Evolutionary conservation across 805 yeast species (phyloP), one percentile per base, ranked within the genome.

Genomic region (Wickerhamiella shivajii): DNA sequence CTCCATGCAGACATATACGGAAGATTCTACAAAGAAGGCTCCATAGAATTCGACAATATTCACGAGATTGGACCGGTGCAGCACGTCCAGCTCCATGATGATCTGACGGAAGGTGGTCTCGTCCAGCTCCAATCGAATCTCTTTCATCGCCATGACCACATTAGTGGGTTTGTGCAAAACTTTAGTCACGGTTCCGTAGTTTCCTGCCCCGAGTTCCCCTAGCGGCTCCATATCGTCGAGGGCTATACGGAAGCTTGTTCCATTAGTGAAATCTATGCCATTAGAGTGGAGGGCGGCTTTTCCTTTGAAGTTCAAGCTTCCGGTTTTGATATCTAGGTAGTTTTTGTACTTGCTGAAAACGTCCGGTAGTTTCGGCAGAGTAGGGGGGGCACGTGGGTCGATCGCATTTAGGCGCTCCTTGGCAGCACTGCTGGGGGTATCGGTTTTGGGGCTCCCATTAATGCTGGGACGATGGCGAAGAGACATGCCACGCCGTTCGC

Each of bases 1-100:
- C 58, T 87, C 98, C 69, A 87, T 87, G 59, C 97, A 90, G 81
- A 87, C 83, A 58, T 85, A 90, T 18, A 87, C 98, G 1, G 96
- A 94, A 29, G 96, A 95, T 57, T 90, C 98, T 20, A 83, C 83
- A 51, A 87, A 90, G 51, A 87, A 87, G 1, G 98, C 98, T 27
- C 98, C 98, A 51, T 80, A 90, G 48, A 90, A 90, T 48, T 87
- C 96, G 25, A 90, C 95, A 51, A 90, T 85, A 53, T 72, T 81
- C 2, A 90, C 92, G 11, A 92, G 76, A 43, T 71, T 70, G 59
- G 97, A 90, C 47, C 77, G 79, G 58, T 90, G 97, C 43, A 90
- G 65, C 34, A 90, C 77, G 48, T 90, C 97, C 40, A 90, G 63
- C 55, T 90, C 98, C 97, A 90, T 90, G 46, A 90, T 61, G 43